Evolutionary conservation across 1,284 basidiomycete species (phyloP), one percentile per base, ranked within the genome.

Genomic region (Pterulicium gracile): DNA sequence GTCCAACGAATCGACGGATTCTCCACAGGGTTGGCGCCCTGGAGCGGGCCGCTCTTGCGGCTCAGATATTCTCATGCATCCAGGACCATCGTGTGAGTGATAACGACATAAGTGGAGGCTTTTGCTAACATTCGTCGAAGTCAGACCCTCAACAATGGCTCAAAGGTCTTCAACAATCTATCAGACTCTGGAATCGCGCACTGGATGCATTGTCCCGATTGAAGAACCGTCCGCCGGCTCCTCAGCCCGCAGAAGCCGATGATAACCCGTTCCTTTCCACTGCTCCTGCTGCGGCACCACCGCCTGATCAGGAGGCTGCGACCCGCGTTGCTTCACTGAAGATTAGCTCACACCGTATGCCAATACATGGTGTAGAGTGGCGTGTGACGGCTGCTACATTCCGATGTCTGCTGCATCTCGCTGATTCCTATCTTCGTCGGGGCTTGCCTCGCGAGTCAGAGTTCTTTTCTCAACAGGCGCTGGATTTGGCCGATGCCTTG

Each of bases 391-490:
- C 18, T 20, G 39, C 10, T 19, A 7, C 18, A 10, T 7, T 19
- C 10, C 7, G 19, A 10, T 10, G 10, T 17, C 10, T 41, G 39
- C 7, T 20, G n/a, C 10, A 7, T 10, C 39, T 41, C 18, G 7
- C 39, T n/a, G 10, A 19, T 10, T 7, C 19, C 7, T 41, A 41
- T 19, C 7, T 41, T 10, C 7, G 19, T 7, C 39, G 39, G 10
- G 39, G 39, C 18, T 41, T 17, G 7, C 39, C 39, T 41, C 39
- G 39, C 10, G 39, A 41, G 19, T n/a, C 39, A 41, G n/a, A 15
- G 39, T 41, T 15, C 39, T 41, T 41, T 41, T 10, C 19, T 15
- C n/a, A 41, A 10, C 39, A 41, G 18, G 7, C 39, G 10, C 18
- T 41, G 13, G 39, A n/a, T 20, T 20, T 41, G 7, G 18, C 39